A percentile compares a stretch with the other conserved stretches of the same genome.
Evolutionary conservation across 352 stramenopile species (phyloP).

Genomic region (Globisporangium alternatum): DNA sequence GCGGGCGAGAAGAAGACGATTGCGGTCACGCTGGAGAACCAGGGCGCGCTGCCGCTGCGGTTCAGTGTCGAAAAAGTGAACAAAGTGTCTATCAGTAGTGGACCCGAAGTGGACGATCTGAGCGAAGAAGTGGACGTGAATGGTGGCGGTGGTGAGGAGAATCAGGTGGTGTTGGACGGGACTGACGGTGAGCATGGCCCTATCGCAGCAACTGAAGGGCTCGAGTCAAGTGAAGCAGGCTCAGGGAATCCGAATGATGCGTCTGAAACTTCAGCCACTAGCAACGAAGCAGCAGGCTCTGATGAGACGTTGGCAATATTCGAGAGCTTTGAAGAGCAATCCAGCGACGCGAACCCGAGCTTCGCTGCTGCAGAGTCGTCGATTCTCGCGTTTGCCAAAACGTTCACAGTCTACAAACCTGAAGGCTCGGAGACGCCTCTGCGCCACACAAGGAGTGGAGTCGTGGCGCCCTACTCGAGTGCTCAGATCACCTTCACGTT

Average conservation of each 20-base stretch:
- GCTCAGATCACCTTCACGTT: conserved; percentile 56
- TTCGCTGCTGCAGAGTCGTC: conserved; percentile 32
- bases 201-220: neutral
- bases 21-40: conserved; percentile 60
- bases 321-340: neutral
- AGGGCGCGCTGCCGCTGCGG: conserved; percentile 61
- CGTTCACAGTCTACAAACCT: conserved; percentile 34
- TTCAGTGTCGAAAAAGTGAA: conserved; percentile 28
- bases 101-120: conserved; percentile 14
- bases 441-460: conserved; percentile 33
- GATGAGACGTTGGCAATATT: neutral
- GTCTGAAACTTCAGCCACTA: neutral
- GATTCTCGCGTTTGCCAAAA: conserved; percentile 28
- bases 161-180: neutral
- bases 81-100: neutral
- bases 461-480: conserved; percentile 52
- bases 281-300: neutral
- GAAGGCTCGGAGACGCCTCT: conserved; percentile 40
- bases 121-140: neutral
- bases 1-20: conserved; percentile 71
- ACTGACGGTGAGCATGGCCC: neutral
- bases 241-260: conserved; percentile 12
- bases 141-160: neutral
- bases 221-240: no score
- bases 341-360: neutral